Percentiles rank a stretch among this genome's conserved stretches.
Conservation (phyloP, 768 basidiomycete genomes). For the Coprinopsis cinerea region DNA sequence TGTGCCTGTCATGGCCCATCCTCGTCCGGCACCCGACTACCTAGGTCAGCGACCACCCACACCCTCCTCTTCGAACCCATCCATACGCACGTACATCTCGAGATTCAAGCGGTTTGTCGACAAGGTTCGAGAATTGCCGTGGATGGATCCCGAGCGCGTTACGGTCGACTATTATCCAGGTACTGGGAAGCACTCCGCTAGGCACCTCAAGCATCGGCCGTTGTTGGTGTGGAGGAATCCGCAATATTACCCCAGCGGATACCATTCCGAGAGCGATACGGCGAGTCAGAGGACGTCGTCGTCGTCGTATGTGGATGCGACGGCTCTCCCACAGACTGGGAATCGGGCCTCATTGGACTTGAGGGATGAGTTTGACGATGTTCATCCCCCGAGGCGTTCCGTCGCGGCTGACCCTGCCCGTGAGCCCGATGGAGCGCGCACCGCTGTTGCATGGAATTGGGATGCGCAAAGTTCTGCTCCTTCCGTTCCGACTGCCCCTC, state of each 20-base stretch:
- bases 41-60: conserved; percentile 2
- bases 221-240: conserved; percentile 6
- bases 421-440: no score
- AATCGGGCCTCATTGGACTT: not conserved
- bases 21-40: conserved; percentile 2
- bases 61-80: conserved; percentile 5
- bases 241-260: conserved; percentile 2
- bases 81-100: conserved; percentile 1
- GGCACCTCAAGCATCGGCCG: conserved; percentile 7
- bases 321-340: not conserved
- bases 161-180: conserved; percentile 11
- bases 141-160: conserved; percentile 3
- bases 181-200: not conserved
- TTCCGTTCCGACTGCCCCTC: no score
- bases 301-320: not conserved
- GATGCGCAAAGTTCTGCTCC: no score
- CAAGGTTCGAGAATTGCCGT: conserved; percentile 5
- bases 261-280: not conserved
- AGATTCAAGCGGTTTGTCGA: conserved; percentile 4
- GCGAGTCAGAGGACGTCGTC: not conserved
- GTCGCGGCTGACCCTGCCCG: no score
- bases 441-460: no score
- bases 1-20: conserved; percentile 3
- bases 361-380: conserved; percentile 1
- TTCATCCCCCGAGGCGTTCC: no score